Base-by-base conservation (phyloP, 176 grass and related monocot species). In the Poa pratensis region DNA sequence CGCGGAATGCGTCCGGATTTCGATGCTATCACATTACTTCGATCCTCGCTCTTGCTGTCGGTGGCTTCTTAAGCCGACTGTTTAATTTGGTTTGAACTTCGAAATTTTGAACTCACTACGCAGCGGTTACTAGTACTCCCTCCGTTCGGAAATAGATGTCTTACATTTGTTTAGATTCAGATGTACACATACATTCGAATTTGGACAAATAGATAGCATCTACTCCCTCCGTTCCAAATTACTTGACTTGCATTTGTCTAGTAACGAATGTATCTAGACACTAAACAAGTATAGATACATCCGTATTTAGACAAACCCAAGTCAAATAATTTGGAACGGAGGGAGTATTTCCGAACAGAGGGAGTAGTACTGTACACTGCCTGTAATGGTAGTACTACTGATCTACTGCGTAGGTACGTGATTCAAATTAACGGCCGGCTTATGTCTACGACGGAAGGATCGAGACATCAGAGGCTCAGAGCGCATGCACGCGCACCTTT, bases 81-180 rank as follows among this genome's bases (percentile, higher is more conserved):
- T 48, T 82, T 82, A 55, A 73, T 55, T 73, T 61, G 4, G 1
- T 69, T 51, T 82, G 80, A 82, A 82, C 51, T 74, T 89, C 51
- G 30, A 89, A 71, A 82, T 3, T 63, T 63, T 89, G 13, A 64
- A 64, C 60, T 14, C n/a, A 3, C 59, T 26, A 14, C 24, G 24
- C n/a, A 24, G 3, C 57, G 4, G 6, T 2, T n/a, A 10, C 16
- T 1, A 9, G n/a, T n/a, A n/a, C n/a, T n/a, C n/a, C n/a, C n/a
- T n/a, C n/a, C n/a, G n/a, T n/a, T n/a, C n/a, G n/a, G n/a, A n/a
- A n/a, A n/a, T n/a, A n/a, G n/a, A n/a, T n/a, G n/a, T n/a, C n/a
- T n/a, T n/a, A n/a, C n/a, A n/a, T n/a, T n/a, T n/a, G n/a, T n/a
- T n/a, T n/a, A n/a, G n/a, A n/a, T n/a, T n/a, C n/a, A n/a, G n/a